phyloP scores from a whole-genome alignment of 371 early-diverging fungal genomes.

The Syncephalastrum monosporum region DNA sequence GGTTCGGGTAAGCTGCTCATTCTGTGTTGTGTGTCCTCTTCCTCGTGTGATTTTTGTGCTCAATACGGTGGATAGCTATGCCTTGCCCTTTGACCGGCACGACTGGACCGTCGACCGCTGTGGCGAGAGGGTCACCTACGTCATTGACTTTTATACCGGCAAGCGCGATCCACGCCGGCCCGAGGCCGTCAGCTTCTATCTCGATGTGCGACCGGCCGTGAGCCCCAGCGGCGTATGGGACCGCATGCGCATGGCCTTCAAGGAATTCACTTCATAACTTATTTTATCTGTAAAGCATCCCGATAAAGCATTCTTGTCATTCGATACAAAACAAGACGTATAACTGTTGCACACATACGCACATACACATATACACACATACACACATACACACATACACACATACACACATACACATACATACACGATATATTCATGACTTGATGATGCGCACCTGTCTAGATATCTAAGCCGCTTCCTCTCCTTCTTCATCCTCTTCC shows the following conservation, averaged over 20 bases:
- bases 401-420: no score
- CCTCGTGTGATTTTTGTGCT: background rate
- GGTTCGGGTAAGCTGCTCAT: slow-evolving; percentile 60
- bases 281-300: no score
- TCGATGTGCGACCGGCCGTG: slow-evolving; percentile 88
- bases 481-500: background rate
- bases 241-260: slow-evolving; percentile 43
- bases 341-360: no score
- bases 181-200: slow-evolving; percentile 69
- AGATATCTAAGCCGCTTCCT: background rate
- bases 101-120: slow-evolving; percentile 97
- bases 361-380: no score
- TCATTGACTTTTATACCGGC: slow-evolving; percentile 94
- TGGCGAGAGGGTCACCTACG: slow-evolving; percentile 87
- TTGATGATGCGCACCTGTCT: no score
- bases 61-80: slow-evolving; percentile 36
- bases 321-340: no score
- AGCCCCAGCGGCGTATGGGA: slow-evolving; percentile 57
- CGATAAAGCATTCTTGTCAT: no score
- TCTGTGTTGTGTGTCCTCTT: background rate
- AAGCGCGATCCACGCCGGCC: slow-evolving; percentile 60
- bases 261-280: no score
- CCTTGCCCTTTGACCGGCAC: slow-evolving; percentile 92
- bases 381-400: no score
- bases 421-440: no score